Conservation (phyloP, 805 yeast species). For the Nakazawaea peltata region DNA sequence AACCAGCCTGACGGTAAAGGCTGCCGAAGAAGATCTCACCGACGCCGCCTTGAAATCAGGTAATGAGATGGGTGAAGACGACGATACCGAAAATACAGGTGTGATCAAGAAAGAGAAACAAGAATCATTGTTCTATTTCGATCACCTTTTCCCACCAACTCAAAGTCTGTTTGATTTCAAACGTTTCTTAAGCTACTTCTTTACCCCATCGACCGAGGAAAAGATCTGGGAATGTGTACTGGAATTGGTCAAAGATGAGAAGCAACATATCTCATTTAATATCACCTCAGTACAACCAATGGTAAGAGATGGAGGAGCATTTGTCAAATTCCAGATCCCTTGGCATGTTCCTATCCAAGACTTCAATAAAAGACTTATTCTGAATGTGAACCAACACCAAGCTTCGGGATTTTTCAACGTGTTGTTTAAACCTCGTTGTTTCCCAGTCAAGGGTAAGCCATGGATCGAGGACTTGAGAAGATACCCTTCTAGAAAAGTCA, state of each 20-base stretch:
- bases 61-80: conserved; percentile 46
- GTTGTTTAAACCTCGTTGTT: conserved; percentile 45
- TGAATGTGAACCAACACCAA: conserved; percentile 22
- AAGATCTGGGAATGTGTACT: conserved; percentile 21
- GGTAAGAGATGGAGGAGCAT: conserved; percentile 87
- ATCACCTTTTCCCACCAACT: conserved; percentile 38
- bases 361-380: conserved; percentile 39
- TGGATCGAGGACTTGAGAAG: conserved; percentile 93
- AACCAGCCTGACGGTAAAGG: background rate
- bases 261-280: conserved; percentile 21
- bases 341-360: conserved; percentile 38
- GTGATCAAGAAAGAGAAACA: conserved; percentile 40
- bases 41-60: conserved; percentile 15
- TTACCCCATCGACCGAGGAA: conserved; percentile 30
- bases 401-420: conserved; percentile 26
- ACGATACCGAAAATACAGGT: conserved; percentile 48
- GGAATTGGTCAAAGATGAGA: conserved; percentile 29
- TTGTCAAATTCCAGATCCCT: conserved; percentile 69
- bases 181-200: conserved; percentile 31
- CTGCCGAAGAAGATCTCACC: conserved; percentile 2
- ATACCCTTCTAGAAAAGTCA: conserved; percentile 55
- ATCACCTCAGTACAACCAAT: conserved; percentile 62
- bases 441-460: conserved; percentile 83
- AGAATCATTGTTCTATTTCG: conserved; percentile 49
- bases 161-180: conserved; percentile 36